Evolutionary conservation across 2,329 filamentous ascomycete species (phyloP), one percentile per base, ranked within the genome.

Genomic region (Penicillium italicum): DNA sequence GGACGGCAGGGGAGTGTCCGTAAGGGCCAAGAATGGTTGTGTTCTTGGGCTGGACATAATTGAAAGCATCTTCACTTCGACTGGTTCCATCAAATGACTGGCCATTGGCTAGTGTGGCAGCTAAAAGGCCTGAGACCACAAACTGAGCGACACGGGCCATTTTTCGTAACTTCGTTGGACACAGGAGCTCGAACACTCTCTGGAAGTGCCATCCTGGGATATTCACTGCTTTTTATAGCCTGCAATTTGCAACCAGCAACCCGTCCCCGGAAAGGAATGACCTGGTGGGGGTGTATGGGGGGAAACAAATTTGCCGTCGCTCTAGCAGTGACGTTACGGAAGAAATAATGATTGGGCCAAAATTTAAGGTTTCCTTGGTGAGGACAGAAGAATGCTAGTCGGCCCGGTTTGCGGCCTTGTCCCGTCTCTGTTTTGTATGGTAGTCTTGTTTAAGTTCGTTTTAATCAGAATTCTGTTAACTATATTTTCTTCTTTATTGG

Each of bases 11-110:
- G 10, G 51, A 54, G 44, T 54, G 51, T 34, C 51, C 51, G 18
- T 54, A 54, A 12, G 51, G 16, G 9, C 51, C 51, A 4, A 54
- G 26, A 6, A 54, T 54, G 9, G 51, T 54, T 36, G 51, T 54
- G 44, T 54, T 50, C 45, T 54, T 42, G 6, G 51, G 45, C 10
- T 54, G 51, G 4, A 54, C 38, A 42, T 54, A 54, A 24, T 24
- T 50, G 31, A 54, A 54, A n/a, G 51, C 44, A 43, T 49, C 37
- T 43, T 54, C 28, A 37, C 44, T 50, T 49, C 51, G 51, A 31
- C 14, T 9, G 2, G 30, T 18, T 31, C 51, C 51, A 37, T 42
- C 51, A 48, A 49, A 54, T n/a, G 45, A 41, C 22, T 54, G 51
- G 11, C 51, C 44, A 16, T 42, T 54, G 4, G 37, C 51, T 18